Conservation (phyloP, 73 alveolate species). For the Paramecium sonneborni region DNA sequence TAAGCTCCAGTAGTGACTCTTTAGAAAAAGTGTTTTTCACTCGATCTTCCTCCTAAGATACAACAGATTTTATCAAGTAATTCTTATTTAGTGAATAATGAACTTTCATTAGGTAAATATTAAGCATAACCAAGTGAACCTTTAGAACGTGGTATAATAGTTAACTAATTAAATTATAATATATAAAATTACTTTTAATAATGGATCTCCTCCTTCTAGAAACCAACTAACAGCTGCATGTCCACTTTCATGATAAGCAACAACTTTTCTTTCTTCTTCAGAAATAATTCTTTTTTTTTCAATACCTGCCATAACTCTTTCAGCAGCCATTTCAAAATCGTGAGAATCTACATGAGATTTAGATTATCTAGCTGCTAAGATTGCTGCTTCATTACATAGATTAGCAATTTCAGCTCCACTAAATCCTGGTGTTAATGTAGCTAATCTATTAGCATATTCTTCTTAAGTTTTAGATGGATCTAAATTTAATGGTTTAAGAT, state of each 20-base stretch:
- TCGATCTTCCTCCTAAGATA: conserved; percentile 86
- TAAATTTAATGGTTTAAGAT: conserved; percentile 69
- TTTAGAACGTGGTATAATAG: conserved; percentile 85
- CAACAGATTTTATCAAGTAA: conserved; percentile 77
- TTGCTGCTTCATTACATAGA: conserved; percentile 98
- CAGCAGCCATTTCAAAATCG: conserved; percentile 86
- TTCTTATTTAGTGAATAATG: conserved; percentile 76
- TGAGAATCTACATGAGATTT: conserved; percentile 65
- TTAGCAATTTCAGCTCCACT: conserved; percentile 99
- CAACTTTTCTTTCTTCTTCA: conserved; percentile 80
- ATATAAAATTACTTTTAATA: conserved; percentile 60
- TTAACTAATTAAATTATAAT: neutral
- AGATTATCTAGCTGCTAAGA: conserved; percentile 95
- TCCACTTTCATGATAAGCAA: conserved; percentile 95
- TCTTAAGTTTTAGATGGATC: conserved; percentile 71
- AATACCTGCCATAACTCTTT: conserved; percentile 85
- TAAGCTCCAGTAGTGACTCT: conserved; percentile 84
- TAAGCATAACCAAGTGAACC: conserved; percentile 91
- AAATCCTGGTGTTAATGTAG: conserved; percentile 95
- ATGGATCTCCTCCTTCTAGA: conserved; percentile 84
- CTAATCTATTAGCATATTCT: conserved; percentile 91
- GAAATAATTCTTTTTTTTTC: conserved; percentile 77
- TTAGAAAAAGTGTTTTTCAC: conserved; percentile 81
- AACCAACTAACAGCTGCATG: conserved; percentile 95
- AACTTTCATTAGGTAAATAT: conserved; percentile 80